phyloP scores from a whole-genome alignment of 1,139 yeast genomes.

The Pichia sp. region DNA sequence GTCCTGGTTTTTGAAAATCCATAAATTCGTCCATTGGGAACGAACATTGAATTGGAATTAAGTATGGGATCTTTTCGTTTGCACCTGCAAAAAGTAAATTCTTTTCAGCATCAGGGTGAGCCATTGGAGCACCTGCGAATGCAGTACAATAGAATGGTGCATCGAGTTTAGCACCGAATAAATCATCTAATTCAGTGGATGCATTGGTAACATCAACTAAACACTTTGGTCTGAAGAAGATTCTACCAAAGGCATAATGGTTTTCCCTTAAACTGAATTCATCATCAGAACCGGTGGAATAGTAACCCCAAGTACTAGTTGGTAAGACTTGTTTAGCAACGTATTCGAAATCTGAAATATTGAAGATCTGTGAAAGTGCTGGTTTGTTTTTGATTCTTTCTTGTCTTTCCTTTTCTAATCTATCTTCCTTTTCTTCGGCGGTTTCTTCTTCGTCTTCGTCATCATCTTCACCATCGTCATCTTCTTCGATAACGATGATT shows the following conservation, averaged over 20 bases:
- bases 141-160: constrained; percentile 68
- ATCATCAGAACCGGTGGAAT: constrained; percentile 38
- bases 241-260: constrained; percentile 38
- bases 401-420: constrained; percentile 25
- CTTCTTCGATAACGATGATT: constrained; percentile 25
- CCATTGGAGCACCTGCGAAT: constrained; percentile 63
- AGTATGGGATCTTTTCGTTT: constrained; percentile 44
- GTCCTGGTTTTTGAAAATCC: constrained; percentile 39
- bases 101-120: constrained; percentile 62
- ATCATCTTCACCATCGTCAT: constrained; percentile 17
- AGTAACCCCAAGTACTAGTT: constrained; percentile 36
- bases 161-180: constrained; percentile 42
- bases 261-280: constrained; percentile 38
- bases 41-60: constrained; percentile 51
- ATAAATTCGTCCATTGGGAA: constrained; percentile 49
- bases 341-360: constrained; percentile 37
- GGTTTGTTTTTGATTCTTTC: constrained; percentile 32
- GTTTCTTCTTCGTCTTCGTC: constrained; percentile 29
- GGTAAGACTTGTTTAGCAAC: constrained; percentile 36
- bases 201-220: constrained; percentile 41
- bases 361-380: constrained; percentile 33
- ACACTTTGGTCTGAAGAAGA: constrained; percentile 46
- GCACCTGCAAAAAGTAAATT: constrained; percentile 47
- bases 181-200: constrained; percentile 37
- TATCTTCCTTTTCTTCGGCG: constrained; percentile 27